phyloP scores from a whole-genome alignment of 2,329 filamentous ascomycete genomes.

The Penicillium nordicum region DNA sequence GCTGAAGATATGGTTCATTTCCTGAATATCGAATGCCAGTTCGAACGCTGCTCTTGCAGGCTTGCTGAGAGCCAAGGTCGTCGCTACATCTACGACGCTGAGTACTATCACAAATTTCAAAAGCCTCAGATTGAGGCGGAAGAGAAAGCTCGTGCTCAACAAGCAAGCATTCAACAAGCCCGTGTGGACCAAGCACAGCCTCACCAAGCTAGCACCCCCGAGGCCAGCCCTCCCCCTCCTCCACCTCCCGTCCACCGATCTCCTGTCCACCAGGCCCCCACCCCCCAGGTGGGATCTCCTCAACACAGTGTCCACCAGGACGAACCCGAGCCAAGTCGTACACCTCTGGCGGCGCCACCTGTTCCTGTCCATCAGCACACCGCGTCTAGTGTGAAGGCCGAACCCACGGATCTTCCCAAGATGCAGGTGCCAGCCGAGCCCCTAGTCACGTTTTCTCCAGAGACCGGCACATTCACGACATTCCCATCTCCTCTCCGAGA shows the following conservation, averaged over 20 bases:
- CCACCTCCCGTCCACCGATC: neutral
- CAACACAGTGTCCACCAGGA: neutral
- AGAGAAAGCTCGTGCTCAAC: constrained; percentile 5
- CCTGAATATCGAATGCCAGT: constrained; percentile 50
- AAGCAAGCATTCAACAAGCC: constrained; percentile 3
- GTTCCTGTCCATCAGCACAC: constrained; percentile 6
- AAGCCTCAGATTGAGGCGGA: constrained; percentile 19
- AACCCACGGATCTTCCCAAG: constrained; percentile 19
- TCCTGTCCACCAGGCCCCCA: neutral
- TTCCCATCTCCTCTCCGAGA: constrained; percentile 38
- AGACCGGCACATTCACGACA: constrained; percentile 44
- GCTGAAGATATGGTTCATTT: constrained; percentile 57
- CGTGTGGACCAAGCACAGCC: neutral
- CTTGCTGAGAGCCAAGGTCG: constrained; percentile 42
- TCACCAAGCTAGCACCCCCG: neutral
- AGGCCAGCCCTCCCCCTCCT: constrained; percentile 4
- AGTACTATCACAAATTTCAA: constrained; percentile 27
- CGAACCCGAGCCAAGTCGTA: constrained; percentile 17
- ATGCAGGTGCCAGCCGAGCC: constrained; percentile 31
- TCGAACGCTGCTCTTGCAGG: constrained; percentile 48
- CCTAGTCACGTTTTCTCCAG: constrained; percentile 42
- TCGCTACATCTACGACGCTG: constrained; percentile 40
- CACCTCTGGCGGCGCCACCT: constrained; percentile 18
- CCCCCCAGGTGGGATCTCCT: neutral
- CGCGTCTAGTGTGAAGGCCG: constrained; percentile 13